Base-by-base conservation (phyloP, 1,284 basidiomycete genomes). In the Naganishia liquefaciens region DNA sequence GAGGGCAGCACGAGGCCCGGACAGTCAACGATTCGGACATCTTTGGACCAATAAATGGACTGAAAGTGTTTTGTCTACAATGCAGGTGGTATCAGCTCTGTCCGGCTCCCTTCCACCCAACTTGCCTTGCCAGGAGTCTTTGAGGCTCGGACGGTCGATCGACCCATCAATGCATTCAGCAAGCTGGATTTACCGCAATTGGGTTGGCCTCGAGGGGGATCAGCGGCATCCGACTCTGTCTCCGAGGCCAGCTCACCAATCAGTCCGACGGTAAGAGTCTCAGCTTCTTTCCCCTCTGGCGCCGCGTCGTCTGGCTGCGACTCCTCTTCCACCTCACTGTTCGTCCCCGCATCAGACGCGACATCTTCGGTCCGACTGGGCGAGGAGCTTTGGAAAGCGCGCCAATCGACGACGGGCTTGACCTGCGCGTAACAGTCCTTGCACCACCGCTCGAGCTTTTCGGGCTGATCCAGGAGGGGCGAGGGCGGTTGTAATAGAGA, bases 101-200 rank as follows among this genome's bases (percentile, higher is more conserved):
- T 25, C 5, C 28, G 15, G 33, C 33, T 17, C 23, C 11, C 4
- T 27, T 17, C 28, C 46, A 10, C 28, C 10, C 13, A 2, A 66
- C 73, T 65, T 21, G 74, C 76, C 83, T 96, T 96, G 65, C 93
- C 93, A 1, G 93, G 93, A 0, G 91, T 95, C 68, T 87, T 87
- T 4, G 90, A 93, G 3, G 93, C 91, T 68, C 87, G 84, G 0
- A 95, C 93, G 74, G 86, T 88, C 57, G 83, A 84, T n/a, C 82
- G 81, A 15, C 91, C 92, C 69, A 97, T 89, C 3, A 97, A 79
- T 0, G 93, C 93, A 74, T 97, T 97, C 50, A 97, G 79, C 2
- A 96, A 80, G 0, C 90, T 92, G 0, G 90, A 92, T 75, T 97
- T 97, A 30, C 93, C 93, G 39, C 95, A 92, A 74, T 95, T 96